A percentile compares a stretch with the other conserved stretches of the same genome.
Conservation (phyloP, 306 rosid species). For the Rosa lucieae region DNA sequence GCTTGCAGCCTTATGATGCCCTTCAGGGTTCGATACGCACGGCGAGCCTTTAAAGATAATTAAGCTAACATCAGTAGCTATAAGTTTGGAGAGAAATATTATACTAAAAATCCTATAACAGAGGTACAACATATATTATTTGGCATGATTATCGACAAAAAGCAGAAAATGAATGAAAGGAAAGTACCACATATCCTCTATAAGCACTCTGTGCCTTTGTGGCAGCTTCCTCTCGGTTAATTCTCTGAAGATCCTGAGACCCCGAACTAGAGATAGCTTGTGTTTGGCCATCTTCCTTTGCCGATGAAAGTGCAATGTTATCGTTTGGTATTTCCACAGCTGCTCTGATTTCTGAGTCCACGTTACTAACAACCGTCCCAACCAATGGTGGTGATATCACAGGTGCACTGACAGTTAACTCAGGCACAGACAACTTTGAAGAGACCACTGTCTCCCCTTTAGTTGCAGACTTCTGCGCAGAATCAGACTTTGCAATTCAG, state of each 20-base stretch:
- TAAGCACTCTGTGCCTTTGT: slow-evolving; percentile 64
- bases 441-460: slow-evolving; percentile 41
- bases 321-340: slow-evolving; percentile 35
- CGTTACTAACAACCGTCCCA: slow-evolving; percentile 34
- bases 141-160: not conserved
- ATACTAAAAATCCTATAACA: not conserved
- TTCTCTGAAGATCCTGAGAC: slow-evolving; percentile 39
- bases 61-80: slow-evolving; percentile 5
- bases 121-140: not conserved
- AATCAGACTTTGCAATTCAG: slow-evolving; percentile 22
- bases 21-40: slow-evolving; percentile 29
- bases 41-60: slow-evolving; percentile 32
- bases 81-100: not conserved
- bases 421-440: slow-evolving; percentile 40
- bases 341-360: slow-evolving; percentile 40
- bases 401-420: slow-evolving; percentile 42
- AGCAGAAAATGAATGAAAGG: slow-evolving; percentile 2
- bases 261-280: slow-evolving; percentile 27
- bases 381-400: slow-evolving; percentile 43
- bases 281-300: slow-evolving; percentile 23
- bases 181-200: slow-evolving; percentile 65
- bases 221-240: slow-evolving; percentile 53
- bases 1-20: slow-evolving; percentile 37
- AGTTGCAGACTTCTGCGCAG: slow-evolving; percentile 43
- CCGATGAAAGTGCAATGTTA: slow-evolving; percentile 22